Evolutionary conservation across 208 protist genomes (phyloP).

Genomic region (Sergeia podlipaevii): DNA sequence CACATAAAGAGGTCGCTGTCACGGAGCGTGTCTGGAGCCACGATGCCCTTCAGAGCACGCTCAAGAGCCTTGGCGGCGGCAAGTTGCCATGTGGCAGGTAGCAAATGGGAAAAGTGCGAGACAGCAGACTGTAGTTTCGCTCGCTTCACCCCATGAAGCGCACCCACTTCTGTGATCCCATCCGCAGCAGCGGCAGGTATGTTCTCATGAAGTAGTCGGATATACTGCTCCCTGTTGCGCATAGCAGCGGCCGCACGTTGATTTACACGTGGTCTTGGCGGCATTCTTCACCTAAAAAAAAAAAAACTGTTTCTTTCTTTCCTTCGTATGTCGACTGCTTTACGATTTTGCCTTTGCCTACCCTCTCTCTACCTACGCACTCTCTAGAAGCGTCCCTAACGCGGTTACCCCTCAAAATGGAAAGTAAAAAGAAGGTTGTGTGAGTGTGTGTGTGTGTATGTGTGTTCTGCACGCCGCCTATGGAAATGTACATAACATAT

Average conservation of each 20-base stretch:
- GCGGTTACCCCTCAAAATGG: too few relatives aligned
- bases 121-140: not conserved
- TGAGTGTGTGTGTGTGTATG: too few relatives aligned
- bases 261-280: not conserved
- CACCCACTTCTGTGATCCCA: too few relatives aligned
- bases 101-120: not conserved
- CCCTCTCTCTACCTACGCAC: too few relatives aligned
- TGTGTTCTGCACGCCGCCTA: too few relatives aligned
- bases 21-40: constrained; percentile 17
- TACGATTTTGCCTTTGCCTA: too few relatives aligned
- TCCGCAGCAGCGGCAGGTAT: constrained; percentile 3
- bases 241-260: not conserved
- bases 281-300: too few relatives aligned
- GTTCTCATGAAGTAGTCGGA: constrained; percentile 12
- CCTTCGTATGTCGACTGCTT: too few relatives aligned
- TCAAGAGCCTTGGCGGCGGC: constrained; percentile 19
- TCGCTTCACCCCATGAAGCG: not conserved
- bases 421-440: too few relatives aligned
- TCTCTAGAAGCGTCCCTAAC: too few relatives aligned
- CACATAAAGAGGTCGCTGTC: constrained; percentile 63
- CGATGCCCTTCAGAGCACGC: constrained; percentile 32
- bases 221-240: constrained; percentile 22
- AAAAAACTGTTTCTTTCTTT: too few relatives aligned
- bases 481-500: too few relatives aligned
- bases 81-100: constrained; percentile 21